Base-by-base conservation (phyloP, 495 filamentous ascomycete species). In the Terfezia boudieri region DNA sequence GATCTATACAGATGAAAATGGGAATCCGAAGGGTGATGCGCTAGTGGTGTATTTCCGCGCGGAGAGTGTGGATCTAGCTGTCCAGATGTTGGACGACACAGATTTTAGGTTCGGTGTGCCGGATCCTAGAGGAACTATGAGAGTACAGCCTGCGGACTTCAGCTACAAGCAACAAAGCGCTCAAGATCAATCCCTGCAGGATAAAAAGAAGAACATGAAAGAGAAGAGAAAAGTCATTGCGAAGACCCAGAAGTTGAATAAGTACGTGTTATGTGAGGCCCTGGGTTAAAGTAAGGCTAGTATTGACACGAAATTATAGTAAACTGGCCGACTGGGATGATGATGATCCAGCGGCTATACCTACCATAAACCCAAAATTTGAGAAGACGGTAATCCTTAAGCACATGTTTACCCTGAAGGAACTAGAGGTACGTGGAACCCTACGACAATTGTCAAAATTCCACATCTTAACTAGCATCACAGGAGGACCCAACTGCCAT, bases 321-420 rank as follows among this genome's bases (percentile, higher is more conserved):
- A 87, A 88, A 71, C 77, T 94, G 14, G 83, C 84, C 20, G 88
- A 95, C 67, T 96, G 89, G 89, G 78, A 81, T 66, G 88, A 94
- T 59, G 84, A 88, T 57, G 87, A 94, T 56, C 79, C 81, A 36
- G 68, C 71, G 12, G 62, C 66, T 0, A 56, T 75, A 4, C 59
- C 73, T 12, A 75, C 79, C 4, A 76, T 75, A 8, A 76, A 61
- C 53, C 76, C 75, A 49, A 75, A 75, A 58, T 80, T 75, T 59
- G 84, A 86, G 58, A 87, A 86, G 61, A 70, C 84, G 2, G 87
- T 95, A 16, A 80, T 96, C 53, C 68, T 99, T 55, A 84, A 86
- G 61, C 83, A 93, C 65, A 92, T 94, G 85, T 99, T 99, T 66
- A 93, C 86, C 9, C 72, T 92, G 32, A 61, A 81, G 36, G 85